Evolutionary conservation across 306 rosid species (phyloP), one percentile per base, ranked within the genome.

Genomic region (Carpinus fangiana): DNA sequence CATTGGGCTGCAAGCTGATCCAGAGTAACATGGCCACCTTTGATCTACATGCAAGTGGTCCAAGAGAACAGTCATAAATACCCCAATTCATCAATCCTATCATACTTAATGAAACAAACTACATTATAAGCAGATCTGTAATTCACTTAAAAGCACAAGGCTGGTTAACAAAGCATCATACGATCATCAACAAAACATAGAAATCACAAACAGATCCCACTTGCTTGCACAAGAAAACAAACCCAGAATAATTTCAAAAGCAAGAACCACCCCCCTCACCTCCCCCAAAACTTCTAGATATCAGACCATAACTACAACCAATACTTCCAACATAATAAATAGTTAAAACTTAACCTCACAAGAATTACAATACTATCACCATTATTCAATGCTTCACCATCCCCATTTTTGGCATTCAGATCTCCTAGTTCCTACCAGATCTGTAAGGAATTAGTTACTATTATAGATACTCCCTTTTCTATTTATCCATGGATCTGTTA

Each of bases 1-100:
- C 98, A 95, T 45, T 85, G 79, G 61, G 78, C 82, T 76, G 98
- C 93, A 84, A 92, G 96, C 85, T 90, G 90, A 71, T 84, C 76
- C 53, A 90, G 88, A 64, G 83, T 85, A 72, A 83, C 82, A 41
- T 75, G 81, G 78, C 85, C 87, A 59, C 95, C 95, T 77, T 92
- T 95, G 74, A 91, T 97, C 98, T 95, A 75, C 85, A 87, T 38
- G 31, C 82, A 70, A 31, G 67, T 68, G 53, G 79, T 75, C 78
- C 86, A 88, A 85, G 83, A 79, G 48, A 45, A 76, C 75, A 59
- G 12, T 78, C 47, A 20, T 4, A 38, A 21, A 38, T 70, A 41
- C 12, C n/a, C 56, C 46, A 43, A 61, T 67, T 76, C 26, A 61
- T 48, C 16, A 60, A 21, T 75, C 65, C 62, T n/a, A n/a, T 28